phyloP scores from a whole-genome alignment of 2,329 filamentous ascomycete species.

The Paraphaeosphaeria sporulosa region DNA sequence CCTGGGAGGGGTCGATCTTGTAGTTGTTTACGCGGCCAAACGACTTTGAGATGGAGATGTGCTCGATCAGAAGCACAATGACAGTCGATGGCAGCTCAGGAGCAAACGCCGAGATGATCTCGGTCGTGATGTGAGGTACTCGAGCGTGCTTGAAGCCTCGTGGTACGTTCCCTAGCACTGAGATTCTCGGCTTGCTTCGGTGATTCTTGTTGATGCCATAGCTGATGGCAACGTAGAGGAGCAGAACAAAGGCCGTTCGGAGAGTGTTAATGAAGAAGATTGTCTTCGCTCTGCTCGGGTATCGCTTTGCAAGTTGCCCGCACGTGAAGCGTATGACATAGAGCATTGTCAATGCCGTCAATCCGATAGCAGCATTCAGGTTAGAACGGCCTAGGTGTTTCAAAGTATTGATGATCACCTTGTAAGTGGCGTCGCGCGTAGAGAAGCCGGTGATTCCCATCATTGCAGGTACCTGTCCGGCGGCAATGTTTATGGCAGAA shows the following conservation, averaged over 20 bases:
- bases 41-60: slow-evolving; percentile 96
- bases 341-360: slow-evolving; percentile 79
- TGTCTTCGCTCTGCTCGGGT: slow-evolving; percentile 72
- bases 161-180: slow-evolving; percentile 78
- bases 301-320: slow-evolving; percentile 70
- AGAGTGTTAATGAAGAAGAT: slow-evolving; percentile 90
- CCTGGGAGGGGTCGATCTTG: slow-evolving; percentile 92
- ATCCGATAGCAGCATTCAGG: slow-evolving; percentile 83
- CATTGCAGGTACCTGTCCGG: slow-evolving; percentile 81
- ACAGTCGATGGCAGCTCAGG: slow-evolving; percentile 82
- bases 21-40: slow-evolving; percentile 98
- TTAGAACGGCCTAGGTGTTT: slow-evolving; percentile 69
- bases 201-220: slow-evolving; percentile 78
- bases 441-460: slow-evolving; percentile 80
- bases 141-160: slow-evolving; percentile 84
- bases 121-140: slow-evolving; percentile 71
- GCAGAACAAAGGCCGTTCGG: slow-evolving; percentile 85
- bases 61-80: slow-evolving; percentile 95
- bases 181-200: slow-evolving; percentile 67
- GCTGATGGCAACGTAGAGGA: slow-evolving; percentile 88
- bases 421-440: slow-evolving; percentile 79
- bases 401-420: slow-evolving; percentile 83
- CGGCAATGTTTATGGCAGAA: slow-evolving; percentile 86
- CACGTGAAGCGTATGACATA: slow-evolving; percentile 73
- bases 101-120: slow-evolving; percentile 73